Evolutionary conservation across 495 filamentous ascomycete genomes (phyloP).

Genomic region (Hypoxylon rickii): DNA sequence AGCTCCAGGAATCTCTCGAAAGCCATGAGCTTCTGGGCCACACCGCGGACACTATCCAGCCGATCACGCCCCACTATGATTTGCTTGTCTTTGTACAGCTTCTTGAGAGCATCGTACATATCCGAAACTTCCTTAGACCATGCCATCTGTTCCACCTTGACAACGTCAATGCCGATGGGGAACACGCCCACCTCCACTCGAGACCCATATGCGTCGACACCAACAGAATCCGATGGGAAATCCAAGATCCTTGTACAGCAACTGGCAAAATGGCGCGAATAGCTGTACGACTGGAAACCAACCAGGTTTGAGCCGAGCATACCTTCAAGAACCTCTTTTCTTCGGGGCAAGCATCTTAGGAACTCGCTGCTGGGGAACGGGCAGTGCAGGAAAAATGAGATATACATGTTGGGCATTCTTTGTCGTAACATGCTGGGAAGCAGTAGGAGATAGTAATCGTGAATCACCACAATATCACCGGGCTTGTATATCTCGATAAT

Average conservation of each 20-base stretch:
- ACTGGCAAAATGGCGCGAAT: conserved; percentile 87
- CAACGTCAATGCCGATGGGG: conserved; percentile 86
- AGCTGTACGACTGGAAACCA: conserved; percentile 91
- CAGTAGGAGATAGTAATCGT: conserved; percentile 89
- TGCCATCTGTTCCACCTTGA: conserved; percentile 68
- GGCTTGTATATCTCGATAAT: conserved; percentile 85
- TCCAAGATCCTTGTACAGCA: conserved; percentile 87
- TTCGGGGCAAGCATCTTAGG: conserved; percentile 78
- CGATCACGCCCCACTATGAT: conserved; percentile 95
- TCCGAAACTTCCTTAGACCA: conserved; percentile 69
- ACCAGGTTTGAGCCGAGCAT: conserved; percentile 88
- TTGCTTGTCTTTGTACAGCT: conserved; percentile 78
- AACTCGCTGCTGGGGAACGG: conserved; percentile 96
- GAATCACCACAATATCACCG: conserved; percentile 86
- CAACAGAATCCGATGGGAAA: conserved; percentile 77
- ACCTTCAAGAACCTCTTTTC: conserved; percentile 86
- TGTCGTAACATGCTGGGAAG: conserved; percentile 85
- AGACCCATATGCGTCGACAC: conserved; percentile 84
- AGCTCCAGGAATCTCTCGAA: conserved; percentile 88
- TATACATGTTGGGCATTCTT: conserved; percentile 78
- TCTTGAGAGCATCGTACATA: conserved; percentile 68
- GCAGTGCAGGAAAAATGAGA: conserved; percentile 89
- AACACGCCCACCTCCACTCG: conserved; percentile 89
- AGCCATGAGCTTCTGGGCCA: conserved; percentile 89
- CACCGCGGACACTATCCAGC: conserved; percentile 84